Evolutionary conservation across 192 early-diverging fungal species (phyloP).

Genomic region (Backusella mclennaniae): DNA sequence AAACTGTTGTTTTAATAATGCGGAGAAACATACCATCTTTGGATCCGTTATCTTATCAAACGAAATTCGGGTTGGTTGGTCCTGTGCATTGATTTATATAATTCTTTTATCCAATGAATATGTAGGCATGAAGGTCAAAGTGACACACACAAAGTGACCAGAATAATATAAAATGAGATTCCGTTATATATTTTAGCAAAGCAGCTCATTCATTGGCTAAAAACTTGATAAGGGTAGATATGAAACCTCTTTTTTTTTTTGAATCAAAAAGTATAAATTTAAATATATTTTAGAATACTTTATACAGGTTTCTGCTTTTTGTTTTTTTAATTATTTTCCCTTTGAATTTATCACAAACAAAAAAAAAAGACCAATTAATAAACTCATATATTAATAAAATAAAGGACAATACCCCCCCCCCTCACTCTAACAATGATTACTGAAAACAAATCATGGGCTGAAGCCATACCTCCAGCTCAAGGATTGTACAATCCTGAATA

Average conservation of each 20-base stretch:
- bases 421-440: background rate
- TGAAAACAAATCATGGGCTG: conserved; percentile 71
- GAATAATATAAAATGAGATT: background rate
- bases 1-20: background rate
- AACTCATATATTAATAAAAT: background rate
- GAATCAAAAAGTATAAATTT: conserved; percentile 6
- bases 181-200: background rate
- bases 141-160: background rate
- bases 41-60: conserved; percentile 19
- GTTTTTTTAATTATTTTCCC: background rate
- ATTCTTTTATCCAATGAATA: background rate
- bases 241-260: conserved; percentile 2
- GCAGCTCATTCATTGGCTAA: background rate
- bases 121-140: background rate
- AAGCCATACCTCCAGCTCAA: conserved; percentile 77
- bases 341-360: background rate
- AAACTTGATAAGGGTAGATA: background rate
- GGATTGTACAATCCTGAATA: conserved; percentile 85
- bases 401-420: background rate
- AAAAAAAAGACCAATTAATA: background rate
- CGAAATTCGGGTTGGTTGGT: conserved; percentile 8
- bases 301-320: background rate
- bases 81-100: background rate
- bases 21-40: conserved; percentile 4
- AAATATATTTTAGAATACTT: background rate